phyloP scores from a whole-genome alignment of 148 eudicot genomes.

The Vaccinium corymbosum region DNA sequence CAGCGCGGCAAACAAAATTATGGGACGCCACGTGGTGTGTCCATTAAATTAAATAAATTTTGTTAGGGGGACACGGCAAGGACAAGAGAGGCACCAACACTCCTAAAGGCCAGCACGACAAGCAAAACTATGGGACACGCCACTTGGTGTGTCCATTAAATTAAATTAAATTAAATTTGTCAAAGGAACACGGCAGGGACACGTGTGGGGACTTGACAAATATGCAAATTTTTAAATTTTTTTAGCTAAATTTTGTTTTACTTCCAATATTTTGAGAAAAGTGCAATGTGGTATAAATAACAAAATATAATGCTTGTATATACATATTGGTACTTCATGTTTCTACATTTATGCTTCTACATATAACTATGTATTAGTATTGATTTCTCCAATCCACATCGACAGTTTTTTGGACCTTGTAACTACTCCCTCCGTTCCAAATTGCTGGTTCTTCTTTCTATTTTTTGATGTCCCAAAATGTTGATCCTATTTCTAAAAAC shows the following conservation, averaged over 20 bases:
- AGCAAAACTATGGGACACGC: neutral
- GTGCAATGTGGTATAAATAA: neutral
- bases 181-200: neutral
- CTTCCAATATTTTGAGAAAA: neutral
- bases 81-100: neutral
- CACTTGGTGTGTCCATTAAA: neutral
- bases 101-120: too few species aligned
- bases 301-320: neutral
- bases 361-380: neutral
- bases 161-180: too few species aligned
- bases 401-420: neutral
- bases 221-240: too few species aligned
- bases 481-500: too few species aligned
- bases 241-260: neutral
- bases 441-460: too few species aligned
- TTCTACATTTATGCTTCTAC: neutral
- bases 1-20: neutral
- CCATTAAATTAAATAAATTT: too few species aligned
- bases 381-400: neutral
- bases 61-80: neutral
- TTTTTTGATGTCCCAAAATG: too few species aligned
- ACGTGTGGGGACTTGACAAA: neutral
- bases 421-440: too few species aligned
- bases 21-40: neutral
- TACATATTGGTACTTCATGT: too few species aligned